Evolutionary conservation across 2,329 filamentous ascomycete genomes (phyloP), one percentile per base, ranked within the genome.

Genomic region (Penicillium sumatraense): DNA sequence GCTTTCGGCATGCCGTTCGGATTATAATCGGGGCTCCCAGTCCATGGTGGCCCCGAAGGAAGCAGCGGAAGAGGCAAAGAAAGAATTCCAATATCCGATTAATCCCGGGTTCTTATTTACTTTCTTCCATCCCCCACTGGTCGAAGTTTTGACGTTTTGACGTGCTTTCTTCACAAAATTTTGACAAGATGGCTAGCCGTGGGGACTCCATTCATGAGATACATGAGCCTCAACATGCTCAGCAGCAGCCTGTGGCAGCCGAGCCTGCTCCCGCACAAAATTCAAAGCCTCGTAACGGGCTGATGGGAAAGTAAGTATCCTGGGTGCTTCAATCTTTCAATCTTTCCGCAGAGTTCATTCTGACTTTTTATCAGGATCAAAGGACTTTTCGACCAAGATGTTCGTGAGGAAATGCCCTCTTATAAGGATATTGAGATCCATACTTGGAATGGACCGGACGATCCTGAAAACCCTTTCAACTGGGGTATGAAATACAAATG

Each of bases 401-500:
- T 45, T n/a, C 42, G 26, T 18, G 42, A 45, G 18, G 42, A 45
- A 24, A 20, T 45, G 7, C 42, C 24, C 14, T 11, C 24, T 45
- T 45, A 45, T 10, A 45, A 46, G n/a, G 52, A 58, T 38, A 55
- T 58, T 8, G 63, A 69, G 49, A 57, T 69, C 6, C 68, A 70
- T 33, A 59, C 58, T 13, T 70, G 67, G 68, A 41, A 68, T 49
- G 67, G 67, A 0, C 61, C 59, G 5, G 52, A 68, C 46, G 68
- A 70, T 16, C 52, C 56, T 1, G 53, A 58, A 35, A 58, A 58
- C 24, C 68, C 68, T 1, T 78, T 78, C 68, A 78, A 78, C 53
- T 78, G 75, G 72, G 61, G 65, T 5, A 46, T 41, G 1, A 51
- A 56, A 7, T 76, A 75, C 47, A 78, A 77, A 66, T 78, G 75